These are phyloP conservation scores for Talaromyces pinophilus DNA, from an alignment of 2,329 filamentous ascomycete genomes.

Conservation along the genomic window DNA sequence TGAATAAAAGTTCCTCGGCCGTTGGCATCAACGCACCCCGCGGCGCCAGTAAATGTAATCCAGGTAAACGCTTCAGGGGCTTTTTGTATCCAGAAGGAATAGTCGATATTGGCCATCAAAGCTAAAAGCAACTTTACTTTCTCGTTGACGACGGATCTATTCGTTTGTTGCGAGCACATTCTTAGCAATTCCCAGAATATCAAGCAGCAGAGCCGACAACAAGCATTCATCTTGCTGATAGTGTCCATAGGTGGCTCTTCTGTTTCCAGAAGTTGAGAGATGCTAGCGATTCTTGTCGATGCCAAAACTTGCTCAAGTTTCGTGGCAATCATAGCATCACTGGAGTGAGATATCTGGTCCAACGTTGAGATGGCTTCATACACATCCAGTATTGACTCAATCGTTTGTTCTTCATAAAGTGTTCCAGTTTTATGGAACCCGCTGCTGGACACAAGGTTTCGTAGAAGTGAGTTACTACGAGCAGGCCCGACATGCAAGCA, in stretches of 20 bases:
- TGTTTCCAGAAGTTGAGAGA: not conserved
- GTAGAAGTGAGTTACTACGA: not conserved
- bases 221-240: slow-evolving; percentile 4
- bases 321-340: not conserved
- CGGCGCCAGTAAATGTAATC: slow-evolving; percentile 4
- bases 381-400: not conserved
- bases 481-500: not conserved
- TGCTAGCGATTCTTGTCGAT: not conserved
- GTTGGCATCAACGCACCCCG: not conserved
- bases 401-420: not conserved
- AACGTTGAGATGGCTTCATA: not conserved
- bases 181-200: not conserved
- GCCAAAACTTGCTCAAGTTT: not conserved
- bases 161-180: not conserved
- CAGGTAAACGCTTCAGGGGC: not conserved
- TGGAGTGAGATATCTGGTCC: not conserved
- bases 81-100: not conserved
- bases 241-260: not conserved
- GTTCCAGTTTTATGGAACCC: not conserved
- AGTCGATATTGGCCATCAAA: not conserved
- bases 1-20: not conserved
- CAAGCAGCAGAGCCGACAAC: not conserved
- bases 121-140: not conserved
- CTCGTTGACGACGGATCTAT: not conserved
- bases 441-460: slow-evolving; percentile 2